Evolutionary conservation across 1,139 yeast species (phyloP), one percentile per base, ranked within the genome.

Genomic region (Protomyces lactucae-debilis): DNA sequence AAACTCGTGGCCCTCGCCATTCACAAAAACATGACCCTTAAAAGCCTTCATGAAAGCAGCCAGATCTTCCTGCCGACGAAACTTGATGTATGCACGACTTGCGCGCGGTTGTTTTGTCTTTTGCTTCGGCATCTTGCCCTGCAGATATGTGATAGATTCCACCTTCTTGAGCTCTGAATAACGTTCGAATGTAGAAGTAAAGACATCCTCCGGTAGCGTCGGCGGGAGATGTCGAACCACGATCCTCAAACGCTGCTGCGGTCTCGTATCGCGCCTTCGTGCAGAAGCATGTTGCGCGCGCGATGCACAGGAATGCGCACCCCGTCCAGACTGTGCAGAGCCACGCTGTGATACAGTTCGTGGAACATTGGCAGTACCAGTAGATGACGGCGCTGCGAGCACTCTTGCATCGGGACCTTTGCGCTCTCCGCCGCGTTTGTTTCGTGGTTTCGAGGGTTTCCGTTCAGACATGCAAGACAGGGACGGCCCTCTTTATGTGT

Each of bases 81-180:
- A 69, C 35, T 67, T 66, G 36, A 65, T 55, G 52, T 69, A 69
- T 12, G 71, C 71, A 18, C 71, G 68, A 23, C 66, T 57, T 39
- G 52, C 64, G 14, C 61, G 65, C 51, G 66, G 52, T 23, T 65
- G 67, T 32, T 64, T 65, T 10, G 64, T 45, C 37, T 59, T 64
- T 32, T 68, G 60, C 39, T 60, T 64, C 32, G 67, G 63, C 8
- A 64, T 21, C 57, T 69, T 67, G 5, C 71, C 71, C 4, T 60
- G 65, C 1, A 67, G 65, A 43, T 54, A 69, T 51, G 60, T 60
- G 5, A 56, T 57, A 67, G 67, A 69, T 14, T 68, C 70, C 3
- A 66, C 64, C 3, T 53, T 57, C 28, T 65, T 65, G 16, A 56
- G 54, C 4, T 23, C 28, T 2, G 59, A 32, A 37, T 54, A 64